These are phyloP conservation scores for Candida tetrigidarum DNA, from an alignment of 1,139 yeast genomes.

Conservation along the genomic window DNA sequence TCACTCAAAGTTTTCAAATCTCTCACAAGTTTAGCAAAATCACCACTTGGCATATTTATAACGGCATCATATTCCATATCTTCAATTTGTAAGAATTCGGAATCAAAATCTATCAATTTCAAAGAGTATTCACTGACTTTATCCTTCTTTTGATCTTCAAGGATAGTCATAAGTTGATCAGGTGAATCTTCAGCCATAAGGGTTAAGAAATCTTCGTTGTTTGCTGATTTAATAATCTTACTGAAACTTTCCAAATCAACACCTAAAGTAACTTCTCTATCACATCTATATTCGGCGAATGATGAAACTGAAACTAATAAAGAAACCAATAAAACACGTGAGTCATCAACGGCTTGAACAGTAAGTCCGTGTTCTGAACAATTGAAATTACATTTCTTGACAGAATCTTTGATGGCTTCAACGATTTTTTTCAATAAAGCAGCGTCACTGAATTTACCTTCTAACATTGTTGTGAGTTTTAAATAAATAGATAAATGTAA, in stretches of 20 bases:
- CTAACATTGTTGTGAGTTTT: slow-evolving; percentile 63
- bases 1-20: slow-evolving; percentile 88
- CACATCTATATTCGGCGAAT: slow-evolving; percentile 95
- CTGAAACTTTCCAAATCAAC: slow-evolving; percentile 84
- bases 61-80: slow-evolving; percentile 92
- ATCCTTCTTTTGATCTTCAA: slow-evolving; percentile 90
- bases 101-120: slow-evolving; percentile 95
- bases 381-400: slow-evolving; percentile 93
- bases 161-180: slow-evolving; percentile 77
- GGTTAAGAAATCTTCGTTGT: slow-evolving; percentile 86
- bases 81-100: slow-evolving; percentile 92
- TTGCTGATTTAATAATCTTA: slow-evolving; percentile 90
- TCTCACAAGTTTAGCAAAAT: slow-evolving; percentile 88
- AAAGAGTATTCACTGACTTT: slow-evolving; percentile 91
- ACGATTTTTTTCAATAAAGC: slow-evolving; percentile 87
- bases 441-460: slow-evolving; percentile 96
- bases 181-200: slow-evolving; percentile 92
- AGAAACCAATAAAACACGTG: slow-evolving; percentile 92
- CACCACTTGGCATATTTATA: slow-evolving; percentile 84
- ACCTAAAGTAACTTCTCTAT: slow-evolving; percentile 91
- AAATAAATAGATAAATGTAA: slow-evolving; percentile 1
- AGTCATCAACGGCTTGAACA: slow-evolving; percentile 97
- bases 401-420: slow-evolving; percentile 93
- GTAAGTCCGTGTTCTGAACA: slow-evolving; percentile 95
- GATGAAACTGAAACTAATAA: slow-evolving; percentile 87